These are phyloP conservation scores for Chytriomyces hyalinus DNA, from an alignment of 192 early-diverging fungal genomes.

Conservation along the genomic window DNA sequence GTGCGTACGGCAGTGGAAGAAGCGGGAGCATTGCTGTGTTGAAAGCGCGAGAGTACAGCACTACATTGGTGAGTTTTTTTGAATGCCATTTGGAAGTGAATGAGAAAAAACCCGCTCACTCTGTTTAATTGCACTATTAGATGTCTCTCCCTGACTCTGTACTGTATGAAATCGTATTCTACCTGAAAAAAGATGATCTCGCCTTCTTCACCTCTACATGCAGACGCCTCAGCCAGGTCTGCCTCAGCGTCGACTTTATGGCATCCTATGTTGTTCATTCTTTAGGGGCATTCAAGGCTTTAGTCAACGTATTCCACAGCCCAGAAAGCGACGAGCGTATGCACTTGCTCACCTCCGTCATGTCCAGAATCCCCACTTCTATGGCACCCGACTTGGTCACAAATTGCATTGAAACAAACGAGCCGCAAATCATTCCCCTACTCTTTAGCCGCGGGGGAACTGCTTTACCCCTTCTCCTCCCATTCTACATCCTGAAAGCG, in stretches of 20 bases:
- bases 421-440: neutral
- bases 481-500: neutral
- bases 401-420: neutral
- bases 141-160: constrained; percentile 22
- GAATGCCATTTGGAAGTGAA: neutral
- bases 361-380: neutral
- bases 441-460: neutral
- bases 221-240: neutral
- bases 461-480: neutral
- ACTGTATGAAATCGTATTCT: constrained; percentile 5
- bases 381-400: neutral
- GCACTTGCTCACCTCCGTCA: neutral
- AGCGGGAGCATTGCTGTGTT: neutral
- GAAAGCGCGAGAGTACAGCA: neutral
- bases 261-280: constrained; percentile 19
- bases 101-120: neutral
- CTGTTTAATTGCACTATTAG: neutral
- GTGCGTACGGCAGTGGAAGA: neutral
- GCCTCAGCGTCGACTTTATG: constrained; percentile 22
- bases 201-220: constrained; percentile 3
- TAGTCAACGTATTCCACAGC: neutral
- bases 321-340: neutral
- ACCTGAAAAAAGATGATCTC: constrained; percentile 1
- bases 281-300: neutral
- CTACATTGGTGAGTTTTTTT: neutral